Evolutionary conservation across 495 filamentous ascomycete species (phyloP), one percentile per base, ranked within the genome.

Genomic region (Penicillium cosmopolitanum): DNA sequence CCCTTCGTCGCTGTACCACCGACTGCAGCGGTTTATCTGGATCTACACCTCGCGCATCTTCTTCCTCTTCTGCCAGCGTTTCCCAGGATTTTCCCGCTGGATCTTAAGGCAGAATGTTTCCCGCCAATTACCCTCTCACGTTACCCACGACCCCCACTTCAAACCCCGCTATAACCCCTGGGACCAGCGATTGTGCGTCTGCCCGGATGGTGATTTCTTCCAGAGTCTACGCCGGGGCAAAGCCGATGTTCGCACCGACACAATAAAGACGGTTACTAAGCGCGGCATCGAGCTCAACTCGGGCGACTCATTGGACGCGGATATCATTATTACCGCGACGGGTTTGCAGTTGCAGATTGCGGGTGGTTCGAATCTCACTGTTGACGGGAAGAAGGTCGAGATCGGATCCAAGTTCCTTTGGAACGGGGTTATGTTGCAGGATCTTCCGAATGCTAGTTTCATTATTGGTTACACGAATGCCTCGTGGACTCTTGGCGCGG

Each of bases 261-360:
- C 72, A 13, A 90, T 94, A 71, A 74, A 83, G n/a, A 78, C 75
- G 0, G 84, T 94, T 9, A 87, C 83, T 0, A 69, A 75, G 19
- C 76, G 80, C 12, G 81, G 84, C 1, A 86, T 94, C 56, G 60
- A 70, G 16, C 80, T 91, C 19, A 69, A 77, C 31, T 81, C 80
- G 0, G 89, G 87, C 16, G 77, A 82, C 48, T 68, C 66, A 0
- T 65, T 93, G 4, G 76, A 84, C 1, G 84, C 87, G 0, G 89
- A 93, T 71, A 85, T 89, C 63, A 89, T 93, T 66, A 72, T 93
- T 59, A 89, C 88, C 0, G 89, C 90, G 0, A 95, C 90, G 0
- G 90, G 90, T 2, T 74, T 95, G 2, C 79, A 80, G 44, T 65
- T 91, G 43, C 72, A 73, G 18, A 67, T 90, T 9, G 80, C 82